These are phyloP conservation scores for Teunomyces tritomae DNA, from an alignment of 805 yeast genomes.

Conservation along the genomic window DNA sequence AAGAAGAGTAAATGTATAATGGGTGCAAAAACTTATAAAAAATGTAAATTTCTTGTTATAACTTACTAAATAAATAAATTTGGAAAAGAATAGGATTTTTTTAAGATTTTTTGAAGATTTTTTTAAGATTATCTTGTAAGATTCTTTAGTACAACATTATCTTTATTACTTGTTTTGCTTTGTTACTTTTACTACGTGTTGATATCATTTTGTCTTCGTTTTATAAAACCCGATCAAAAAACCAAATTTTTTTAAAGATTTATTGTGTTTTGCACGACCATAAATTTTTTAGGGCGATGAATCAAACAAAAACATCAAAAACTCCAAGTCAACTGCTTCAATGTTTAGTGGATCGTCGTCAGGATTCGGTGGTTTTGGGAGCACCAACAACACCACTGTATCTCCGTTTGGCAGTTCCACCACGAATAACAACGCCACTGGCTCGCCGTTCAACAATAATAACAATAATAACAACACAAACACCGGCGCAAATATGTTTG, in stretches of 20 bases:
- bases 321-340: neutral
- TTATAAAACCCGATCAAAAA: too few species aligned
- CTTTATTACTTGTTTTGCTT: too few species aligned
- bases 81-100: too few species aligned
- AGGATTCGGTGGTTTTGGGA: conserved; percentile 49
- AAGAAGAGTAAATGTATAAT: conserved; percentile 4
- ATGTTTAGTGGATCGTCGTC: conserved; percentile 51
- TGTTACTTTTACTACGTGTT: too few species aligned
- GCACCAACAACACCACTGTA: conserved; percentile 19
- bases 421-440: conserved; percentile 13
- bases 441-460: conserved; percentile 17
- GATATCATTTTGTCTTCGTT: too few species aligned
- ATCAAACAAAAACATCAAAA: neutral
- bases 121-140: too few species aligned
- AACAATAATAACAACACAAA: conserved; percentile 11
- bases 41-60: neutral
- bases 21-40: neutral
- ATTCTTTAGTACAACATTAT: too few species aligned
- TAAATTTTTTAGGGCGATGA: neutral
- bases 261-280: neutral
- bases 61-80: neutral
- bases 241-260: neutral
- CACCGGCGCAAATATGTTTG: conserved; percentile 19
- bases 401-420: conserved; percentile 37
- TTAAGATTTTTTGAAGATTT: too few species aligned